Percentiles rank a stretch among this genome's conserved stretches.
These are phyloP conservation scores for Quillaja saponaria DNA, from an alignment of 306 rosid species.

Conservation along the genomic window DNA sequence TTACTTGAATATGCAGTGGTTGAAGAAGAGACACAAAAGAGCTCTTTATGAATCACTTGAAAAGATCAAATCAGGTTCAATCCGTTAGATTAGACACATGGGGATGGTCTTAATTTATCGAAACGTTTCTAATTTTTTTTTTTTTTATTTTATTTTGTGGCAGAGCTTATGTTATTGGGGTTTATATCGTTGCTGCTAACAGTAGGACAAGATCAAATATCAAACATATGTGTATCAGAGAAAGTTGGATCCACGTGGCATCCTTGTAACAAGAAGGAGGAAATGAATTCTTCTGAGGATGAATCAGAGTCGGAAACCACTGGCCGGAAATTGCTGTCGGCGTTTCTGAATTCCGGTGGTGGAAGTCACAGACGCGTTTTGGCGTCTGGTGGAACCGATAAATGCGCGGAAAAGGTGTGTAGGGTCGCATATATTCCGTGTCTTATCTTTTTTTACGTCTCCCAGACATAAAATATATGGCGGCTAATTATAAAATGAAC, in stretches of 20 bases:
- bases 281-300: background rate
- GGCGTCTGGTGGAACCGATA: conserved; percentile 44
- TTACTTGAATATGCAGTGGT: conserved; percentile 42
- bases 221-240: conserved; percentile 48
- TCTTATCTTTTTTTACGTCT: no score
- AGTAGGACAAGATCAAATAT: conserved; percentile 47
- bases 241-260: conserved; percentile 53
- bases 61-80: conserved; percentile 62
- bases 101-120: no score
- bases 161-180: conserved; percentile 73
- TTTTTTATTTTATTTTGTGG: background rate
- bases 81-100: no score
- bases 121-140: no score
- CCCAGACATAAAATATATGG: no score
- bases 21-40: conserved; percentile 57
- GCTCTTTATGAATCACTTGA: conserved; percentile 59
- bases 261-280: conserved; percentile 44
- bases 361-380: conserved; percentile 36
- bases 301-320: conserved; percentile 1
- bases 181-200: conserved; percentile 68
- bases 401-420: no score
- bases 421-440: no score
- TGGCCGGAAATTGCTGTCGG: conserved; percentile 39
- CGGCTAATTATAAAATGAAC: no score
- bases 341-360: background rate